Evolutionary conservation across 495 filamentous ascomycete genomes (phyloP).

Genomic region (Hyphodiscus hymeniophilus): DNA sequence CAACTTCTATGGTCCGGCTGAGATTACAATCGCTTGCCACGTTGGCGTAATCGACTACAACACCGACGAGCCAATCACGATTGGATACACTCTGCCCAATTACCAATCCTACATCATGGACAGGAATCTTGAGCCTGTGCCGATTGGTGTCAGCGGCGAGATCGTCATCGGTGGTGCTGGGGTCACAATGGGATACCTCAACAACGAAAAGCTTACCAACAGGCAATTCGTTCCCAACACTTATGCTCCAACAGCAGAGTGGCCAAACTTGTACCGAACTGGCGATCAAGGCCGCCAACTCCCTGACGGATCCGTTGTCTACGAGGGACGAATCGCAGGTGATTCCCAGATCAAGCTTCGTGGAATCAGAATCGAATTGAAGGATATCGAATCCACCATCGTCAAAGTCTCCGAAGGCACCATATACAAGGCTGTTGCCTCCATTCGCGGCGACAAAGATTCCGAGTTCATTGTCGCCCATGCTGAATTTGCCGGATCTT

Average conservation of each 20-base stretch:
- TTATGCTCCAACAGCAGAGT: conserved; percentile 20
- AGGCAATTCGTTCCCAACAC: conserved; percentile 25
- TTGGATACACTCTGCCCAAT: conserved; percentile 31
- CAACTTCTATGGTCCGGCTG: conserved; percentile 23
- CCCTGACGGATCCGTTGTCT: conserved; percentile 26
- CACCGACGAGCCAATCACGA: conserved; percentile 11
- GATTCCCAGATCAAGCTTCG: conserved; percentile 44
- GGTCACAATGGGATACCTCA: conserved; percentile 32
- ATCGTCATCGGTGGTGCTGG: conserved; percentile 36
- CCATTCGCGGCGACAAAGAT: conserved; percentile 11
- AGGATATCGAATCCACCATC: conserved; percentile 37
- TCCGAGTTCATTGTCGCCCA: conserved; percentile 4
- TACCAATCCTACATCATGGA: conserved; percentile 36
- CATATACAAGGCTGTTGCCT: conserved; percentile 29
- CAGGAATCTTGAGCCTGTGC: conserved; percentile 27
- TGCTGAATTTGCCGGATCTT: neutral
- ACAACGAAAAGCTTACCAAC: conserved; percentile 24
- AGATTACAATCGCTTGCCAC: conserved; percentile 8
- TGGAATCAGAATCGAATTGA: conserved; percentile 43
- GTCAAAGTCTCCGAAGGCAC: conserved; percentile 20
- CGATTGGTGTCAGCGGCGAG: conserved; percentile 33
- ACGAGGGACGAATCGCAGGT: conserved; percentile 31
- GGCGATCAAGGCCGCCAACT: conserved; percentile 18
- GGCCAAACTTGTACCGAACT: conserved; percentile 19
- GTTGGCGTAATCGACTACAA: neutral